Base-by-base conservation (phyloP, 2,329 filamentous ascomycete species). In the Pseudocercospora vitis region DNA sequence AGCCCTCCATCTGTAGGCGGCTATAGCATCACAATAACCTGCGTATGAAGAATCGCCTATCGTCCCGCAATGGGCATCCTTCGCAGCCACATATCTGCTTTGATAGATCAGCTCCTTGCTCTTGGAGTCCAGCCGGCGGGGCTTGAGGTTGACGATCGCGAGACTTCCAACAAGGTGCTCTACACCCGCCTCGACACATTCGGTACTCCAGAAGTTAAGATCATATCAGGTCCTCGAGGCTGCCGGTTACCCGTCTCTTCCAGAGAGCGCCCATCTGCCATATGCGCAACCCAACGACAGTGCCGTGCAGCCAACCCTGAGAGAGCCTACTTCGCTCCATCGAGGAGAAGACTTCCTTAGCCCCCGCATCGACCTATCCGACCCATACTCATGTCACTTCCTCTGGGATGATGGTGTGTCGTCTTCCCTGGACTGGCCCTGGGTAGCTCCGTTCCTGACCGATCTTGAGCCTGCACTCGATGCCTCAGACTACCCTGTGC, bases 11-110 rank as follows among this genome's bases (percentile, higher is more conserved):
- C 9, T 53, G 16, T 21, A 21, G n/a, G 4, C 19, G 14, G 7
- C 16, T 14, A 7, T 19, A 37, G 19, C 7, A 8, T 19, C 19
- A 4, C 33, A 37, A 14, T 37, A 37, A 37, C 33, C 12, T 37
- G 14, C 37, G 35, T 29, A 14, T 3, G 24, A 14, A 53, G 46
- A 35, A 24, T 53, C 18, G 28, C 48, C 16, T 51, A 44, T 18
- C 48, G 48, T 24, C 48, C 37, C 11, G 48, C 48, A 8, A 37
- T 51, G 9, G 48, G 28, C 49, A 40, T 35, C 42, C 42, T 42
- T 14, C 32, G 28, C 16, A 18, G 16, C 33, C 16, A 37, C 33
- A 37, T 37, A 16, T n/a, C n/a, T 18, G 33, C 8, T 18, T 18
- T 37, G 8, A 4, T 8, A 18, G 12, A 37, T 19, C 33, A 37